Evolutionary conservation across 257 asterid genomes (phyloP).

Genomic region (Fraxinus pennsylvanica): DNA sequence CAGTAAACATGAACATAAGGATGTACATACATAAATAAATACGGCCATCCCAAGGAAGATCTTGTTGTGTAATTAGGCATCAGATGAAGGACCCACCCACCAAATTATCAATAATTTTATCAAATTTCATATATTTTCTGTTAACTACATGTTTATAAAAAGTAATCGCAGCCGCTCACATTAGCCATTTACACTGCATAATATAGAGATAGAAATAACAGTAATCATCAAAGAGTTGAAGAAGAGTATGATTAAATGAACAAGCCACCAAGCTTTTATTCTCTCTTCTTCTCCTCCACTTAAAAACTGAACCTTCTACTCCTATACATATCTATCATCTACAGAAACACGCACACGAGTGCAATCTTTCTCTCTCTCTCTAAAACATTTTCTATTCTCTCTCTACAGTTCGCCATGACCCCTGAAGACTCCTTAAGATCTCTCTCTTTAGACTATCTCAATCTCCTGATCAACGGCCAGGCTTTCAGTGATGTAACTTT

Average conservation of each 20-base stretch:
- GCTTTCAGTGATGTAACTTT: constrained; percentile 95
- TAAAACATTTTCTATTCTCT: neutral
- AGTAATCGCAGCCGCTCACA: too few relatives aligned
- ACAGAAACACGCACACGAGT: constrained; percentile 28
- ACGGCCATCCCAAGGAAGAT: constrained; percentile 28
- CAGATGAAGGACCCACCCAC: constrained; percentile 19
- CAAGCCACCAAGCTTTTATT: constrained; percentile 14
- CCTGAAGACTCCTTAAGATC: constrained; percentile 85
- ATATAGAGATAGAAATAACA: constrained; percentile 3
- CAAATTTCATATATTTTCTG: neutral
- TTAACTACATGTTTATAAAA: neutral
- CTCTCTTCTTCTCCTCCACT: constrained; percentile 22
- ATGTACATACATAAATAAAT: neutral
- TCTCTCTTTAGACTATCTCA: constrained; percentile 85
- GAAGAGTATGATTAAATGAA: constrained; percentile 29
- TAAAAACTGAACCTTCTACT: constrained; percentile 3
- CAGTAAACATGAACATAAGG: neutral
- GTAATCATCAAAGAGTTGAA: constrained; percentile 31
- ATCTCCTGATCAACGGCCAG: constrained; percentile 93
- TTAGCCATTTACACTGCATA: too few relatives aligned
- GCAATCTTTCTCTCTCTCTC: neutral
- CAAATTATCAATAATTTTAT: neutral
- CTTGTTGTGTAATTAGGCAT: constrained; percentile 25
- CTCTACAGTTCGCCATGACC: constrained; percentile 40
- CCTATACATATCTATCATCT: constrained; percentile 29